These are phyloP conservation scores for Rhytidiadelphus loreus DNA, from an alignment of 225 moss, liverwort and hornwort genomes.

Conservation along the genomic window DNA sequence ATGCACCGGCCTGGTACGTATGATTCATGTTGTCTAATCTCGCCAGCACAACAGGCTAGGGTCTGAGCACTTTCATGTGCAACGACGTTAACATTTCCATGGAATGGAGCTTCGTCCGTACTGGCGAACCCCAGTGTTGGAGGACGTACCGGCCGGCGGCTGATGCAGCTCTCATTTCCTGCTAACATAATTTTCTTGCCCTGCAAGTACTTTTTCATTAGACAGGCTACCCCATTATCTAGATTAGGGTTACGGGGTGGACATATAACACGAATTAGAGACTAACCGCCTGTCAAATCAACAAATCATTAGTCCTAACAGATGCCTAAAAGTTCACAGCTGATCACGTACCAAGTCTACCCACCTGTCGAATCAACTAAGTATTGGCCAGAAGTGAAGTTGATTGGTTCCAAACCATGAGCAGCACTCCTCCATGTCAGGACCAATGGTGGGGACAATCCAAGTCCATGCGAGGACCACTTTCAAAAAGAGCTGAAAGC, in stretches of 20 bases:
- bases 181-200: not conserved
- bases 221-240: not conserved
- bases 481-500: not conserved
- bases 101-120: not conserved
- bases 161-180: not conserved
- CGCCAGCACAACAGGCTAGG: not conserved
- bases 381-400: not conserved
- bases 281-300: not conserved
- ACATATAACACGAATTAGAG: not conserved
- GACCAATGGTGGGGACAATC: not conserved
- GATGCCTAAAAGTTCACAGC: not conserved
- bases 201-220: not conserved
- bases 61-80: not conserved
- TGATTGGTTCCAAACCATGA: not conserved
- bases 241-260: not conserved
- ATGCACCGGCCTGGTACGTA: not conserved
- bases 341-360: not conserved
- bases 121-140: not conserved
- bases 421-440: not conserved
- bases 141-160: not conserved
- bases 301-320: not conserved
- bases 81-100: not conserved
- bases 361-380: not conserved
- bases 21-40: too few species aligned
- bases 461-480: not conserved